Evolutionary conservation across 345 rosid species (phyloP), one percentile per base, ranked within the genome.

Genomic region (Linum lewisii): DNA sequence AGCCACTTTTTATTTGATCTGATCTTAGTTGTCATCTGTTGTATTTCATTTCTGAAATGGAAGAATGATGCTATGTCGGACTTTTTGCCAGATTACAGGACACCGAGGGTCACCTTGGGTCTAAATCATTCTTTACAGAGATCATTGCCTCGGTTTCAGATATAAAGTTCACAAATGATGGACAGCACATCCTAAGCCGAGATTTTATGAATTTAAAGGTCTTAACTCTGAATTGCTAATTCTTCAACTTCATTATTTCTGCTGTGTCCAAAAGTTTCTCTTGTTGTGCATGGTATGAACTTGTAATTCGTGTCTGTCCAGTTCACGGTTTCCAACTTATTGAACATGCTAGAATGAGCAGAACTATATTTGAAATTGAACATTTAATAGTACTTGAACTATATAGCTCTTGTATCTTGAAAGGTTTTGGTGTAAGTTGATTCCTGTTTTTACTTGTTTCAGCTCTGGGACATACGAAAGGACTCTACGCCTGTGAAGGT

Each of bases 171-270:
- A 58, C 83, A 54, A 68, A 70, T 58, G 78, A 82, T 63, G 90
- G 85, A 51, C 65, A 60, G 60, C 78, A 77, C 73, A 67, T 84
- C 58, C 58, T 84, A 65, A 84, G 83, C 65, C 87, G 84, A 18
- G 87, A 84, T 65, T 82, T 80, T 73, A 73, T 84, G 83, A 80
- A 69, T 71, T 60, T 84, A 61, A 82, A 82, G 91, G 91, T 84
- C 44, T 22, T 57, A 61, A 23, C 53, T 25, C 21, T 24, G 2
- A 24, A 56, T 37, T 53, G 10, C 47, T 42, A 42, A 42, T 42
- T 42, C 16, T 42, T 11, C 47, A 42, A 16, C 18, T 42, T 16
- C 4, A 42, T 42, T 42, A 42, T 6, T 42, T 42, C 16, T 42
- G 18, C 13, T 42, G 47, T 29, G 34, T 29, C 7, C 34, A 29